Evolutionary conservation across 176 grass and related monocot genomes (phyloP), one percentile per base, ranked within the genome.

Genomic region (Rhynchospora pubera): DNA sequence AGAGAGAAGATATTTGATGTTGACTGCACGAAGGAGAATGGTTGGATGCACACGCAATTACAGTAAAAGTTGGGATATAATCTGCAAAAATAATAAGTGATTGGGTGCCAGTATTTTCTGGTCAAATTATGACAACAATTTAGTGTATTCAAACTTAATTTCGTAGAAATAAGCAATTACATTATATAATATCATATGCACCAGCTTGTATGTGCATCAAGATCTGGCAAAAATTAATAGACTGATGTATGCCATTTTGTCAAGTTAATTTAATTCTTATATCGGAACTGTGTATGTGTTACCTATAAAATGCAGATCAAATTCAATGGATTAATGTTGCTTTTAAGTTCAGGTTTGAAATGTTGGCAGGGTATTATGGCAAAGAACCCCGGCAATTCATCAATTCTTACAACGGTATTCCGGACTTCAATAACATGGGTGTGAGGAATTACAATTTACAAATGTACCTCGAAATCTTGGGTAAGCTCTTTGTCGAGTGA

Each of bases 391-490:
- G 34, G 34, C 34, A 39, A 4, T 39, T 39, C 34, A 39, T 39
- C 34, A 39, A 1, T 5, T 39, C 34, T 39, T 39, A 39, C 34
- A 39, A 39, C 34, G 4, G 34, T 39, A 39, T 39, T 5, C 34
- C 34, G 4, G 34, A 39, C 1, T 39, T 39, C 0, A 62, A 62
- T 26, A 11, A 82, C 44, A 56, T 4, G 12, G 6, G 18, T 32
- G 16, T 10, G 32, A 63, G 21, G 42, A 82, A 30, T 8, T 42
- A 79, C n/a, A n/a, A n/a, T n/a, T n/a, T n/a, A n/a, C 3, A 39
- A 26, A 62, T 62, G 59, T 62, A 93, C 93, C 93, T 97, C 93
- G 82, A 97, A 97, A 59, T 93, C 91, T 50, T 89, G 85, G 85
- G 91, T 82, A 85, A 88, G 90, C 86, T 97, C 93, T 51, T 93